Evolutionary conservation across 2,329 filamentous ascomycete genomes (phyloP).

Genomic region (Colletotrichum caudatum): DNA sequence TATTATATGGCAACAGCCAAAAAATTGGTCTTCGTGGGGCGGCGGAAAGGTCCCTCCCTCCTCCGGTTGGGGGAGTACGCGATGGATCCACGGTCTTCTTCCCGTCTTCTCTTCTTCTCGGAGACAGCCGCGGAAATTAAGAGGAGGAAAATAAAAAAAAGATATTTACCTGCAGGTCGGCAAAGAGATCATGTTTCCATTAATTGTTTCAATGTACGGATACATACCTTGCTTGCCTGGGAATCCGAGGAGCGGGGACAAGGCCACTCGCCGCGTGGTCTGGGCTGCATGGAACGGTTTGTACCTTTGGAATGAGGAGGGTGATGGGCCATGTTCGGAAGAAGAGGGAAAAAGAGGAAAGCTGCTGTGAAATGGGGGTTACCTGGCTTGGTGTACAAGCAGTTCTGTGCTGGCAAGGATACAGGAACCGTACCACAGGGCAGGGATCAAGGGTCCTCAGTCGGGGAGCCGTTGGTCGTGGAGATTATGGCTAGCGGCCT

Average conservation of each 20-base stretch:
- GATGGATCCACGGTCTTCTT: constrained; percentile 16
- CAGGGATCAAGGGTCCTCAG: constrained; percentile 36
- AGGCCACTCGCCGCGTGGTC: constrained; percentile 18
- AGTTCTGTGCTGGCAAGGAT: constrained; percentile 9
- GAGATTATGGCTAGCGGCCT: constrained; percentile 33
- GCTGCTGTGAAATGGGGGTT: constrained; percentile 20
- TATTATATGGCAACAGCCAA: no score
- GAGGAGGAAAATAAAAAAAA: not conserved
- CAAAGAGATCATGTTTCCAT: constrained; percentile 32
- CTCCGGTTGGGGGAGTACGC: not conserved
- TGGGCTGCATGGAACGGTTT: constrained; percentile 38
- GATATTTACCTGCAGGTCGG: constrained; percentile 25
- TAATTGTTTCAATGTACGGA: constrained; percentile 38
- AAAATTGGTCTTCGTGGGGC: not conserved
- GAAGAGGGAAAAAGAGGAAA: not conserved
- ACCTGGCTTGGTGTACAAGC: constrained; percentile 2
- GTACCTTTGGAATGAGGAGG: constrained; percentile 22
- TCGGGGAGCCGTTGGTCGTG: constrained; percentile 27
- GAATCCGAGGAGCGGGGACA: constrained; percentile 33
- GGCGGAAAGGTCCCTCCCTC: not conserved
- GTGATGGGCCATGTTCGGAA: constrained; percentile 19
- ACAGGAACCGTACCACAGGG: not conserved
- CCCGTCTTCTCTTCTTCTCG: not conserved
- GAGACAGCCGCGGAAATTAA: constrained; percentile 27
- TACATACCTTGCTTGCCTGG: constrained; percentile 12